These are phyloP conservation scores for Yamadazyma friedrichii DNA, from an alignment of 1,139 yeast genomes.

Conservation along the genomic window DNA sequence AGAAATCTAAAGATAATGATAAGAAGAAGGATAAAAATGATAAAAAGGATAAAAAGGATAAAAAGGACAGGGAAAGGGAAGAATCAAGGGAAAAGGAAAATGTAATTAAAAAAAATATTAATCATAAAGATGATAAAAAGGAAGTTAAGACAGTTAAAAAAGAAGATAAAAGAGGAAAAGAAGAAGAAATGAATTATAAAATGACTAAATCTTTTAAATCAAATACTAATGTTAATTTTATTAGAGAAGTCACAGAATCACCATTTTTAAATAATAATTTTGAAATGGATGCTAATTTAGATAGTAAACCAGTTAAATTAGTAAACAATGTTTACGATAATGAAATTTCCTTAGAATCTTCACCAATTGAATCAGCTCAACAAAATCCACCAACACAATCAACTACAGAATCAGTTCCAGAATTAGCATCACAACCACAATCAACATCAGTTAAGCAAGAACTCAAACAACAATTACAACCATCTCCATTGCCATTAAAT, in stretches of 20 bases:
- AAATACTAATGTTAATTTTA: slow-evolving; percentile 27
- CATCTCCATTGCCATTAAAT: neutral
- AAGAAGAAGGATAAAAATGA: slow-evolving; percentile 8
- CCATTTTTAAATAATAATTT: slow-evolving; percentile 9
- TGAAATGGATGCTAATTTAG: slow-evolving; percentile 19
- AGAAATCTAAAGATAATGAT: slow-evolving; percentile 9
- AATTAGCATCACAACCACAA: neutral
- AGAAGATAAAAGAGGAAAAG: slow-evolving; percentile 3
- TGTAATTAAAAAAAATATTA: slow-evolving; percentile 1
- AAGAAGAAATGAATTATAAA: slow-evolving; percentile 9
- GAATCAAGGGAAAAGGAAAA: slow-evolving; percentile 4
- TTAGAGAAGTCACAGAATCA: slow-evolving; percentile 35
- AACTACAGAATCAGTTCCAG: neutral
- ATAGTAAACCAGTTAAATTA: slow-evolving; percentile 29
- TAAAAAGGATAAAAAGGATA: slow-evolving; percentile 5
- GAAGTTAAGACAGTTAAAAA: slow-evolving; percentile 6
- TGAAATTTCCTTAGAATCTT: slow-evolving; percentile 26
- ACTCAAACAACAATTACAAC: neutral
- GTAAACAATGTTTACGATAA: slow-evolving; percentile 25
- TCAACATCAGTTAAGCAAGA: neutral
- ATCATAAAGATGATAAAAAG: slow-evolving; percentile 3
- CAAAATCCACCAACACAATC: neutral
- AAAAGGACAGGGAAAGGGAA: slow-evolving; percentile 4
- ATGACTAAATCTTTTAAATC: slow-evolving; percentile 15
- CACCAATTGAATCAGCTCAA: slow-evolving; percentile 9